A percentile compares a stretch with the other conserved stretches of the same genome.
phyloP scores from a whole-genome alignment of 2,329 filamentous ascomycete genomes.

The Chalaropsis ovoidea region DNA sequence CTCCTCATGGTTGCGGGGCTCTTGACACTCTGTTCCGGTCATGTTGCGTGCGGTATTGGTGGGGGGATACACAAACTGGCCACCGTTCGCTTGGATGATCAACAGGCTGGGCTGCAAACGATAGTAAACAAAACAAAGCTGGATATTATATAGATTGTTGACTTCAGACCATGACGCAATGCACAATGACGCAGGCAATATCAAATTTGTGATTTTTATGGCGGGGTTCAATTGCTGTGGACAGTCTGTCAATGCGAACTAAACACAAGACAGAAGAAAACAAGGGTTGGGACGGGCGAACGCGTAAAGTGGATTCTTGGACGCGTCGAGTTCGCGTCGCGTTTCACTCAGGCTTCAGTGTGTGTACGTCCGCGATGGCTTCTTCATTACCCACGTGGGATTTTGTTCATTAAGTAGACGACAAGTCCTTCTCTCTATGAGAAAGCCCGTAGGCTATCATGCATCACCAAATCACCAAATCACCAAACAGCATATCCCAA shows the following conservation, averaged over 20 bases:
- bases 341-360: neutral
- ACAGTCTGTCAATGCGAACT: slow-evolving; percentile 5
- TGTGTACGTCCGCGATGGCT: neutral
- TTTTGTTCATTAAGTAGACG: neutral
- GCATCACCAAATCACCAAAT: neutral
- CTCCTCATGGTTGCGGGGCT: slow-evolving; percentile 58
- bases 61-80: neutral
- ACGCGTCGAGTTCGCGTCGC: slow-evolving; percentile 15
- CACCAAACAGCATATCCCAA: neutral
- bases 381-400: neutral
- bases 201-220: neutral
- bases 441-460: slow-evolving; percentile 9
- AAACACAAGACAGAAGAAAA: slow-evolving; percentile 8
- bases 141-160: neutral
- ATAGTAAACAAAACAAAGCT: neutral
- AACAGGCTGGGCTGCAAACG: neutral
- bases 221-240: neutral
- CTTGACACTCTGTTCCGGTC: slow-evolving; percentile 23
- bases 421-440: neutral
- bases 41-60: slow-evolving; percentile 11
- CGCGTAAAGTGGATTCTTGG: slow-evolving; percentile 22
- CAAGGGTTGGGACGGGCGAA: neutral
- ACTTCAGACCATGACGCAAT: neutral
- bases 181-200: slow-evolving; percentile 11
- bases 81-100: neutral